Percentiles rank a stretch among this genome's conserved stretches.
Evolutionary conservation across 2,329 filamentous ascomycete genomes (phyloP).

Genomic region (Raffaelea ambrosiae): DNA sequence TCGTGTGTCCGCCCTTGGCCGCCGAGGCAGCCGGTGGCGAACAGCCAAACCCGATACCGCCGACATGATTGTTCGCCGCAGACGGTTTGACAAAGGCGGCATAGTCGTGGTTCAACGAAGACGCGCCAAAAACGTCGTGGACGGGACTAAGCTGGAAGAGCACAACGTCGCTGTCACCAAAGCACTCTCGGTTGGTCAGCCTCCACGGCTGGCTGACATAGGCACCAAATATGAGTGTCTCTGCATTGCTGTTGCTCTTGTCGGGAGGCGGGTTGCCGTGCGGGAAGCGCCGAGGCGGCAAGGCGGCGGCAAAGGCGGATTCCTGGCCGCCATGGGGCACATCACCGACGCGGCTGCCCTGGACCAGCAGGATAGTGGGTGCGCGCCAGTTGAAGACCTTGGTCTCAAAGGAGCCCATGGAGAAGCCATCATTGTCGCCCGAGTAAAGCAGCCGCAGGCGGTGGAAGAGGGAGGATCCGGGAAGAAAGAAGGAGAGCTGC

Average conservation of each 20-base stretch:
- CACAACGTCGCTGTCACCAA: slow-evolving; percentile 53
- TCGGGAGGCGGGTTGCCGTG: slow-evolving; percentile 26
- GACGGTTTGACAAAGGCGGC: slow-evolving; percentile 56
- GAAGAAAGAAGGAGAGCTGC: slow-evolving; percentile 67
- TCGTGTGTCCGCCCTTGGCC: slow-evolving; percentile 25
- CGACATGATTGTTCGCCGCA: slow-evolving; percentile 44
- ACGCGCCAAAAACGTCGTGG: slow-evolving; percentile 64
- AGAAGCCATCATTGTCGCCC: slow-evolving; percentile 63
- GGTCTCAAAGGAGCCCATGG: slow-evolving; percentile 67
- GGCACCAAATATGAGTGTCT: slow-evolving; percentile 56
- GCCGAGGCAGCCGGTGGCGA: slow-evolving; percentile 43
- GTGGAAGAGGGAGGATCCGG: slow-evolving; percentile 55
- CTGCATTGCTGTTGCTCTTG: background rate
- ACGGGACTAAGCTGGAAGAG: slow-evolving; percentile 65
- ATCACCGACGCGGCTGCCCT: slow-evolving; percentile 51
- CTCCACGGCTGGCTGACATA: slow-evolving; percentile 63
- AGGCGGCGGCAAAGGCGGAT: slow-evolving; percentile 47
- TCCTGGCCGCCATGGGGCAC: slow-evolving; percentile 41
- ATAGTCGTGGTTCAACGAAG: slow-evolving; percentile 57
- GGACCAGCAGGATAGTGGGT: slow-evolving; percentile 63
- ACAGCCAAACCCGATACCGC: slow-evolving; percentile 54
- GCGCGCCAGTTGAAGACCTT: slow-evolving; percentile 71
- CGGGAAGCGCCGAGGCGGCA: slow-evolving; percentile 55
- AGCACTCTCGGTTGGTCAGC: slow-evolving; percentile 57
- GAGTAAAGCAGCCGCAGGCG: slow-evolving; percentile 60